Evolutionary conservation across 2,329 filamentous ascomycete species (phyloP), one percentile per base, ranked within the genome.

Genomic region (Cytospora chrysosperma): DNA sequence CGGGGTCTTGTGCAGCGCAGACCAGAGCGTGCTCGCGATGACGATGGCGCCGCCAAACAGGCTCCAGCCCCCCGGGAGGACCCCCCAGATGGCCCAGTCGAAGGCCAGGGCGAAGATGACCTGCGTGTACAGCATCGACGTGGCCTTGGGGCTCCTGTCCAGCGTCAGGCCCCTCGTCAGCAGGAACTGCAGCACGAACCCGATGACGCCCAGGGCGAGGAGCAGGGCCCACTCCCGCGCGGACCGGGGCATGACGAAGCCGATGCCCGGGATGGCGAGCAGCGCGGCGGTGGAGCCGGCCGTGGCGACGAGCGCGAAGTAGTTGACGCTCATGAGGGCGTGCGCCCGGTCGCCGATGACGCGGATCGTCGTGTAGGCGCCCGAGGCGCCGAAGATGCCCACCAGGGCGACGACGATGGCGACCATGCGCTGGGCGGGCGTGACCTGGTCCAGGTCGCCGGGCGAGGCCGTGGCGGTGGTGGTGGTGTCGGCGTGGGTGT

Each of bases 121-220:
- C 63, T 76, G 75, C 0, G 69, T 69, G 37, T 75, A 76, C 69
- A 77, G 51, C 6, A 9, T 63, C 67, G 67, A 54, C 6, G 73
- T 75, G 6, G 73, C 73, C 56, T 74, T 71, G 4, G 75, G 73
- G 9, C 72, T 74, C 59, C 89, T 90, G 66, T 91, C 88, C 67
- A 90, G 85, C 60, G 90, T 78, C 37, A 95, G 74, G 0, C 90
- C 91, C 10, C 88, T 87, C 0, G 91, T 92, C 0, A 94, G 77
- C 8, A 93, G 79, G 61, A 91, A 90, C 78, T 94, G 91, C 76
- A 93, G 85, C n/a, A 90, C 70, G 69, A 94, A 93, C 0, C 91
- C 91, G 37, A 87, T 89, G 0, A 87, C 71, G 0, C 90, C 90
- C 12, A 95, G 79, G 0, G 76, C 77, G 34, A 86, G 83, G 0